A percentile compares a stretch with the other conserved stretches of the same genome.
Conservation (phyloP, 2,329 filamentous ascomycete species). For the Corinectria fuckeliana region DNA sequence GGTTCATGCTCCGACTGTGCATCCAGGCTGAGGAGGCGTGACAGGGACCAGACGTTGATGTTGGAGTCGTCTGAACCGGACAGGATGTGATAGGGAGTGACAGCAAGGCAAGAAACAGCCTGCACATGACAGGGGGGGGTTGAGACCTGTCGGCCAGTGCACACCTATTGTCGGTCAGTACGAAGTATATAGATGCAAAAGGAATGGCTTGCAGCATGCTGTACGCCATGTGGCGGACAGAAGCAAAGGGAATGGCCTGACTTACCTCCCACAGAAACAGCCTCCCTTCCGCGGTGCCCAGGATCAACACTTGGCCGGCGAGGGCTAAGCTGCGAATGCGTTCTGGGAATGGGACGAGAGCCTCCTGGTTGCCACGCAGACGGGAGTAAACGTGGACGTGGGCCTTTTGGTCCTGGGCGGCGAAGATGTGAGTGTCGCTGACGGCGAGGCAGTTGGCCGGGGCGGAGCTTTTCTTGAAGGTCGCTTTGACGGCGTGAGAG, state of each 20-base stretch:
- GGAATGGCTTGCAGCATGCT: slow-evolving; percentile 19
- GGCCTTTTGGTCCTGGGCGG: slow-evolving; percentile 89
- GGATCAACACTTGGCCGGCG: slow-evolving; percentile 72
- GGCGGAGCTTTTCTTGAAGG: slow-evolving; percentile 93
- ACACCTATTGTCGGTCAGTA: slow-evolving; percentile 57
- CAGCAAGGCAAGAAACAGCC: slow-evolving; percentile 76
- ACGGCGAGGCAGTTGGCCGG: slow-evolving; percentile 79
- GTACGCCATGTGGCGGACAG: slow-evolving; percentile 18
- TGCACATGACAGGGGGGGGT: slow-evolving; percentile 82
- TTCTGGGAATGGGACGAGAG: slow-evolving; percentile 86
- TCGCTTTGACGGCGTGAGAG: slow-evolving; percentile 72
- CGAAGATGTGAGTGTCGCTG: slow-evolving; percentile 84
- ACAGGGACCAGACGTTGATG: slow-evolving; percentile 89
- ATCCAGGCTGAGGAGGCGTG: slow-evolving; percentile 70
- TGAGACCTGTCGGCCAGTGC: slow-evolving; percentile 77
- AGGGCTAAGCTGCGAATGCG: slow-evolving; percentile 80
- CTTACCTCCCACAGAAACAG: slow-evolving; percentile 91
- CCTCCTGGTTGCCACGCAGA: slow-evolving; percentile 84
- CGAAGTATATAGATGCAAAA: slow-evolving; percentile 11
- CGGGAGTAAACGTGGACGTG: slow-evolving; percentile 92
- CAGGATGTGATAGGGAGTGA: slow-evolving; percentile 74
- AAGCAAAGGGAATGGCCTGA: slow-evolving; percentile 40
- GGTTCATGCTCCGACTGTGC: slow-evolving; percentile 68
- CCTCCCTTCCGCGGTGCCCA: slow-evolving; percentile 86
- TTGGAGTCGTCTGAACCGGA: slow-evolving; percentile 87